A percentile compares a stretch with the other conserved stretches of the same genome.
Evolutionary conservation across 306 rosid genomes (phyloP).

Genomic region (Inga laurina): DNA sequence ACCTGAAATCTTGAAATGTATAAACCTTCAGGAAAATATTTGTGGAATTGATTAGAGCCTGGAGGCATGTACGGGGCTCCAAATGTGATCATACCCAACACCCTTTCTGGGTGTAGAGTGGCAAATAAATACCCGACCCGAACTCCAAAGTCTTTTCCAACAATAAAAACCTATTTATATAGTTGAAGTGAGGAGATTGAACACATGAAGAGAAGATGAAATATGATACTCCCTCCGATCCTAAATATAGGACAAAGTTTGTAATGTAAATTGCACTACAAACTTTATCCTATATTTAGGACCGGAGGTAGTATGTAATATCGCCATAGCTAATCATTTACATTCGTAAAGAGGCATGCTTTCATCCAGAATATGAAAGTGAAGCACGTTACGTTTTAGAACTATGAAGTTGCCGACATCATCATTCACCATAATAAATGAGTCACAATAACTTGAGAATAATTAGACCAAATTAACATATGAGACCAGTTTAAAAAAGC

Average conservation of each 20-base stretch:
- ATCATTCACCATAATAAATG: not conserved
- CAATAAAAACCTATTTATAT: slow-evolving; percentile 51
- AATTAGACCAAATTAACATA: not conserved
- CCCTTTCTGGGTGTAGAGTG: slow-evolving; percentile 67
- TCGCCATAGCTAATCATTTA: not conserved
- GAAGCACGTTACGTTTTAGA: not conserved
- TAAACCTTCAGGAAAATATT: slow-evolving; percentile 67
- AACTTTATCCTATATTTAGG: no score
- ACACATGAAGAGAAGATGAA: not conserved
- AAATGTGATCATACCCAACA: slow-evolving; percentile 61
- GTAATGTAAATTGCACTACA: no score
- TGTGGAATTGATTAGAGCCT: slow-evolving; percentile 12
- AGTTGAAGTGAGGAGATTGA: not conserved
- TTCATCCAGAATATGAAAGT: slow-evolving; percentile 8
- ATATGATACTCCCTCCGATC: no score
- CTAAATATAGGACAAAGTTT: no score
- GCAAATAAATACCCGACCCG: slow-evolving; percentile 53
- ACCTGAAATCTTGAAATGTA: slow-evolving; percentile 79
- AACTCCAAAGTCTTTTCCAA: slow-evolving; percentile 80
- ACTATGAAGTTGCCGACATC: not conserved
- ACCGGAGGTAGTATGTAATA: no score
- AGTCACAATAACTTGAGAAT: not conserved
- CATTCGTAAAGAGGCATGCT: slow-evolving; percentile 8
- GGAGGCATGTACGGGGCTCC: slow-evolving; percentile 71
- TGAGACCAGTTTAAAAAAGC: not conserved